Conservation (phyloP, 371 early-diverging fungal genomes). For the Mortierella sp. region DNA sequence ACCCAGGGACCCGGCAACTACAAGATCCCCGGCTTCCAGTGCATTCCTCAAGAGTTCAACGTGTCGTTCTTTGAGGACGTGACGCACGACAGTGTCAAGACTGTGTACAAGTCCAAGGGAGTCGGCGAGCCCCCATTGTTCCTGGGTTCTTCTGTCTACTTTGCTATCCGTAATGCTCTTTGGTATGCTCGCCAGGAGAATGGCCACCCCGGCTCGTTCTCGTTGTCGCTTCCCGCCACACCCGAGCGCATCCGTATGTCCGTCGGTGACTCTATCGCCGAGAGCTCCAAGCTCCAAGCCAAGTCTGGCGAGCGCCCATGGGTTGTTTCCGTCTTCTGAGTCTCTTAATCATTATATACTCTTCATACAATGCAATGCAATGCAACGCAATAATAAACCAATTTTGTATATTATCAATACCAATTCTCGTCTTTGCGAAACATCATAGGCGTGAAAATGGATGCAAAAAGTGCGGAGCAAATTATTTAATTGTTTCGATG, state of each 20-base stretch:
- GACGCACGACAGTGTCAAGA: slow-evolving; percentile 67
- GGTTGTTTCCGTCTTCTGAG: slow-evolving; percentile 48
- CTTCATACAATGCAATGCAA: neutral
- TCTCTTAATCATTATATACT: neutral
- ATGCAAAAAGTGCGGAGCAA: neutral
- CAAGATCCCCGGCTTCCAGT: slow-evolving; percentile 85
- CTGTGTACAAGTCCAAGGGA: slow-evolving; percentile 83
- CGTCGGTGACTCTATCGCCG: slow-evolving; percentile 70
- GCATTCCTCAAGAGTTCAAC: slow-evolving; percentile 82
- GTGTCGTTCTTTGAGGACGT: slow-evolving; percentile 73
- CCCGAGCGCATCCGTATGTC: slow-evolving; percentile 76
- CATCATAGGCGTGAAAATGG: too few species aligned
- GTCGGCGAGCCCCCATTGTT: slow-evolving; percentile 89
- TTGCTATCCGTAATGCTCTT: slow-evolving; percentile 82
- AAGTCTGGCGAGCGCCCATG: slow-evolving; percentile 56
- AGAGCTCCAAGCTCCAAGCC: slow-evolving; percentile 34
- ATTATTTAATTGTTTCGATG: neutral
- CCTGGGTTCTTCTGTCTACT: slow-evolving; percentile 78
- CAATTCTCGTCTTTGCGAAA: too few species aligned
- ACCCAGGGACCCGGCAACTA: slow-evolving; percentile 86
- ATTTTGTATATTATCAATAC: neutral
- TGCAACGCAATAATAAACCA: slow-evolving; percentile 1
- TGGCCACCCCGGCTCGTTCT: slow-evolving; percentile 61
- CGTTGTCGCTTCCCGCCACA: slow-evolving; percentile 78
- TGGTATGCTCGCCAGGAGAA: slow-evolving; percentile 66